Conservation (phyloP, 2,329 filamentous ascomycete species). For the Calonectria leucothoes region DNA sequence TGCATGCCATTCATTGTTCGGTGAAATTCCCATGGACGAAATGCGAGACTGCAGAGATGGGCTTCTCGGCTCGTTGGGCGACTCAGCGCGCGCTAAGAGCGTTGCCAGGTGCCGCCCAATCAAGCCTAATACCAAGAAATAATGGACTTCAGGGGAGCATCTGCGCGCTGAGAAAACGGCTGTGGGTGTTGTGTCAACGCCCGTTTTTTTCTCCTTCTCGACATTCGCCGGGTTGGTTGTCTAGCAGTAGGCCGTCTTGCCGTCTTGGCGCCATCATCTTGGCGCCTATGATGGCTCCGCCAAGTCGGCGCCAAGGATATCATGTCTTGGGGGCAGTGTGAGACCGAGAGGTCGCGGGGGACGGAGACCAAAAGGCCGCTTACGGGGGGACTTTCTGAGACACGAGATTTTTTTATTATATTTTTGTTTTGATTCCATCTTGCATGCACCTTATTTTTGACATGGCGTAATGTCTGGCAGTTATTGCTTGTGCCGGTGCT, state of each 20-base stretch:
- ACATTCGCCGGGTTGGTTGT: background rate
- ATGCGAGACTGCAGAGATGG: background rate
- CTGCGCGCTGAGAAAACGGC: background rate
- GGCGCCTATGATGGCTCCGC: background rate
- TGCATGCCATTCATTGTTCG: background rate
- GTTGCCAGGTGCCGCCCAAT: background rate
- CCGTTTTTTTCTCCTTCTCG: background rate
- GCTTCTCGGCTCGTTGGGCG: background rate
- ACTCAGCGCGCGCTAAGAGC: background rate
- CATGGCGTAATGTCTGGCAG: background rate
- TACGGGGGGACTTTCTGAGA: background rate
- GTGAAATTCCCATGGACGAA: background rate
- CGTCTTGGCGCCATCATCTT: constrained; percentile 15
- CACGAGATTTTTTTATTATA: background rate
- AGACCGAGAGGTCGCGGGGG: background rate
- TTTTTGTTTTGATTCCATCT: background rate
- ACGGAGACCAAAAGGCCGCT: background rate
- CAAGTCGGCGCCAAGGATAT: constrained; percentile 9
- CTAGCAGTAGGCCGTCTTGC: constrained; percentile 18
- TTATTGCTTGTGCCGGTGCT: background rate
- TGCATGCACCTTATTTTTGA: background rate
- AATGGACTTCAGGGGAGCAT: background rate
- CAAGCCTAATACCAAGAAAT: background rate
- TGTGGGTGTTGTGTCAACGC: background rate
- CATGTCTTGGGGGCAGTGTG: background rate